A percentile compares a stretch with the other conserved stretches of the same genome.
phyloP scores from a whole-genome alignment of 2,329 filamentous ascomycete genomes.

The Samsoniella hepiali region DNA sequence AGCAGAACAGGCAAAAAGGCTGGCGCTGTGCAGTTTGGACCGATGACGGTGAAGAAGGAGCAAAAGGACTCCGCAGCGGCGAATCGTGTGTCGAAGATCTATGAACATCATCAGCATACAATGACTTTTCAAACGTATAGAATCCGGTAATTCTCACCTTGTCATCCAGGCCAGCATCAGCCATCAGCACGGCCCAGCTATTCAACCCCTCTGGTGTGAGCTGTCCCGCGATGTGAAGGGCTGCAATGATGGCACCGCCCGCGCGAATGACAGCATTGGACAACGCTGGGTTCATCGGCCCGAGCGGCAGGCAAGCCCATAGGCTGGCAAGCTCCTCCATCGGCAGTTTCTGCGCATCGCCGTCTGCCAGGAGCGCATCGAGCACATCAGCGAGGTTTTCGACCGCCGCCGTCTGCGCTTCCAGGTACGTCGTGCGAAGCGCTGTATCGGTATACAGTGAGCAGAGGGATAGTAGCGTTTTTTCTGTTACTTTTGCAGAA shows the following conservation, averaged over 20 bases:
- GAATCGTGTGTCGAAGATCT: conserved; percentile 64
- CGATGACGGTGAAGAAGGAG: conserved; percentile 43
- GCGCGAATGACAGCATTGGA: conserved; percentile 47
- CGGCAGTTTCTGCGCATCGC: conserved; percentile 30
- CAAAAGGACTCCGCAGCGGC: conserved; percentile 55
- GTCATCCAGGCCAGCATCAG: conserved; percentile 45
- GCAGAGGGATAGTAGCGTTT: conserved; percentile 34
- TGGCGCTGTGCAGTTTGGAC: conserved; percentile 25
- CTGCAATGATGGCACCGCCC: conserved; percentile 44
- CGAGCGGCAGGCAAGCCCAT: conserved; percentile 39
- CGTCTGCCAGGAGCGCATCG: conserved; percentile 36
- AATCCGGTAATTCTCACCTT: conserved; percentile 37
- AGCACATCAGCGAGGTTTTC: conserved; percentile 46
- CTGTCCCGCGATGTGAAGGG: conserved; percentile 27
- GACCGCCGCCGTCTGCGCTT: conserved; percentile 47
- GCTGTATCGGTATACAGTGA: conserved; percentile 43
- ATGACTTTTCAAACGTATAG: not conserved
- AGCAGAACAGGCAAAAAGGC: conserved; percentile 56
- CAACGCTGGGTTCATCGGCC: conserved; percentile 45
- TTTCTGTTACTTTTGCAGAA: conserved; percentile 24
- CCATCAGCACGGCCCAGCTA: conserved; percentile 50
- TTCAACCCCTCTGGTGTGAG: conserved; percentile 25
- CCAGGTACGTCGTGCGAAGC: conserved; percentile 36
- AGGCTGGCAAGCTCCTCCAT: conserved; percentile 34
- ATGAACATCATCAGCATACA: not conserved